Percentiles rank a stretch among this genome's conserved stretches.
Conservation (phyloP, 805 yeast genomes). For the Nadsonia fulvescens region DNA sequence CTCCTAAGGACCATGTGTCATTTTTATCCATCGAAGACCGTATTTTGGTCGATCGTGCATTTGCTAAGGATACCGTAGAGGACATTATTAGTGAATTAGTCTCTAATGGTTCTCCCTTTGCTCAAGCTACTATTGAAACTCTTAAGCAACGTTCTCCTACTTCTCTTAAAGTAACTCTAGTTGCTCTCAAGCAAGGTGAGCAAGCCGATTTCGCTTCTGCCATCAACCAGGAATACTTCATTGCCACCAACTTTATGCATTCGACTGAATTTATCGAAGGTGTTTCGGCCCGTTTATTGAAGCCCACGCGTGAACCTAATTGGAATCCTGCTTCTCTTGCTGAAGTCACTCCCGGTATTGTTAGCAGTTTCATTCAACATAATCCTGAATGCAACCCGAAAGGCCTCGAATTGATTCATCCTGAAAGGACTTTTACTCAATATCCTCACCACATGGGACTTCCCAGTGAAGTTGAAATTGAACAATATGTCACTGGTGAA, state of each 20-base stretch:
- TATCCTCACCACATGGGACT: conserved; percentile 61
- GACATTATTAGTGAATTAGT: conserved; percentile 37
- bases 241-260: conserved; percentile 63
- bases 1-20: conserved; percentile 42
- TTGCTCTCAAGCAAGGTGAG: conserved; percentile 44
- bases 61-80: conserved; percentile 32
- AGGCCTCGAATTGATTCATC: conserved; percentile 16
- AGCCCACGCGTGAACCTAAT: conserved; percentile 34
- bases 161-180: conserved; percentile 58
- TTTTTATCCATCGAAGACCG: conserved; percentile 34
- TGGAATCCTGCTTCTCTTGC: conserved; percentile 28
- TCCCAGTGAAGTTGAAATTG: conserved; percentile 53
- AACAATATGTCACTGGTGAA: conserved; percentile 48
- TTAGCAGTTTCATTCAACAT: conserved; percentile 13
- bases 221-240: conserved; percentile 49
- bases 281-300: conserved; percentile 26
- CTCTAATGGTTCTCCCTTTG: conserved; percentile 45
- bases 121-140: conserved; percentile 34
- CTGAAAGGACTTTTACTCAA: conserved; percentile 25
- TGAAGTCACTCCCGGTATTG: conserved; percentile 19
- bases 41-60: conserved; percentile 48
- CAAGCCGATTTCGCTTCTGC: conserved; percentile 43
- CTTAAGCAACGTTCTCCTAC: conserved; percentile 55
- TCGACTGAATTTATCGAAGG: conserved; percentile 36
- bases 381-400: conserved; percentile 17